Evolutionary conservation across 2,329 filamentous ascomycete genomes (phyloP).

Genomic region (Claviceps fusiformis): DNA sequence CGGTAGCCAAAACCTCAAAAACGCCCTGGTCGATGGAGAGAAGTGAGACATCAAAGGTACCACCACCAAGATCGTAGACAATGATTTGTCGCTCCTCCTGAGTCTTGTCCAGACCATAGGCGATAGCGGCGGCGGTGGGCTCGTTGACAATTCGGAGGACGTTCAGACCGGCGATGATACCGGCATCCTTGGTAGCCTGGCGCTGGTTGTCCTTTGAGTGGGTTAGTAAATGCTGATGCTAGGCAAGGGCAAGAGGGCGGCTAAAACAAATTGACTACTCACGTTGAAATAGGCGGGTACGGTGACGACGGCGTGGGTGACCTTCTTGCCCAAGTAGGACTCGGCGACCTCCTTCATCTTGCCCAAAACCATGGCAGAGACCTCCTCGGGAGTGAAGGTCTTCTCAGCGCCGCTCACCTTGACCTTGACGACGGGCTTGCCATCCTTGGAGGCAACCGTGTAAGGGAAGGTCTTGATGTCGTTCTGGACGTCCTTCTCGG

Average conservation of each 20-base stretch:
- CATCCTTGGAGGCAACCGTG: slow-evolving; percentile 79
- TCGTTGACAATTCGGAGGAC: slow-evolving; percentile 95
- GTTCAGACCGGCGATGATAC: slow-evolving; percentile 81
- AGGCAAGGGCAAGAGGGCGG: not conserved
- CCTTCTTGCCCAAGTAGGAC: slow-evolving; percentile 67
- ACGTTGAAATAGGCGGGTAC: slow-evolving; percentile 93
- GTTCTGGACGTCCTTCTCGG: slow-evolving; percentile 74
- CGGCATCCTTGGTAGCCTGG: slow-evolving; percentile 93
- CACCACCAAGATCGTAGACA: slow-evolving; percentile 87
- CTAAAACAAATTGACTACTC: slow-evolving; percentile 9
- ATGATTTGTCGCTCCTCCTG: slow-evolving; percentile 77
- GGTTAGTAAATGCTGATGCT: not conserved
- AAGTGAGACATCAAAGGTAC: slow-evolving; percentile 89
- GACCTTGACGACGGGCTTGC: slow-evolving; percentile 76
- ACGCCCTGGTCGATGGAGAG: slow-evolving; percentile 84
- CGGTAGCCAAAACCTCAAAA: slow-evolving; percentile 87
- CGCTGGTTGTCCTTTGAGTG: slow-evolving; percentile 63
- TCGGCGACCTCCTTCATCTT: slow-evolving; percentile 81
- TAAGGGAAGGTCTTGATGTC: slow-evolving; percentile 99
- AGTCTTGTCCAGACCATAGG: slow-evolving; percentile 84
- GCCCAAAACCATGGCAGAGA: slow-evolving; percentile 68
- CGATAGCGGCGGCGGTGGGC: slow-evolving; percentile 87
- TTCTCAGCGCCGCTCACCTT: slow-evolving; percentile 51
- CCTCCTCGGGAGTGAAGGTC: slow-evolving; percentile 67
- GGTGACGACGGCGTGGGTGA: slow-evolving; percentile 80